Evolutionary conservation across 1,284 basidiomycete species (phyloP), one percentile per base, ranked within the genome.

Genomic region (Trametes pubescens): DNA sequence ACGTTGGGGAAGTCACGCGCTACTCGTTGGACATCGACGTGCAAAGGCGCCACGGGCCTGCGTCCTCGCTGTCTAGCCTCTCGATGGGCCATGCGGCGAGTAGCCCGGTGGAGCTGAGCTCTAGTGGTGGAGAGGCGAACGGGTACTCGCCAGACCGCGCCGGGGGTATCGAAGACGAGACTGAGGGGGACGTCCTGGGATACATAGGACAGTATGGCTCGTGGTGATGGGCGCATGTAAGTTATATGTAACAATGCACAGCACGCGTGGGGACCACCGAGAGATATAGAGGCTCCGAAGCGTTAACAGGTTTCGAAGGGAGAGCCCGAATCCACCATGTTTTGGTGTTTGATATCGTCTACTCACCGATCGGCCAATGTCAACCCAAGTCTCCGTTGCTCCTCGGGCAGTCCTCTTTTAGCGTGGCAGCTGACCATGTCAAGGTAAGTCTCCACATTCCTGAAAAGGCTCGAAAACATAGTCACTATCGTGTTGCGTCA

Each of bases 401-500:
- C 40, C 14, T 43, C 40, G 40, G 40, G 40, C 40, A 43, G 40
- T 16, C 40, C 40, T 43, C 16, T 52, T 35, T 26, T 37, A 38
- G 51, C 49, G 7, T 32, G 26, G 21, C 51, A 37, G 21, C 34
- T 53, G 51, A 53, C 51, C 37, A 11, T 40, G 51, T n/a, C 21
- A 16, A 8, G 1, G 51, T 53, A 53, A 40, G 51, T 53, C 9
- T 32, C 26, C 11, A n/a, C 9, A 7, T 43, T 9, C 46, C 47
- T 32, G 43, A 55, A 46, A 29, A 21, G 34, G 51, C 51, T 47
- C 24, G 37, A 44, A 53, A 40, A 53, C 35, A 24, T 13, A 53
- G 35, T 38, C 16, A 18, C 16, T 18, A 16, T 43, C 40, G 21
- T 29, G 35, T 65, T 52, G 53, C 64, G 64, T 53, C 64, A 65